These are phyloP conservation scores for Coemansia pectinata DNA, from an alignment of 192 early-diverging fungal genomes.

Conservation along the genomic window DNA sequence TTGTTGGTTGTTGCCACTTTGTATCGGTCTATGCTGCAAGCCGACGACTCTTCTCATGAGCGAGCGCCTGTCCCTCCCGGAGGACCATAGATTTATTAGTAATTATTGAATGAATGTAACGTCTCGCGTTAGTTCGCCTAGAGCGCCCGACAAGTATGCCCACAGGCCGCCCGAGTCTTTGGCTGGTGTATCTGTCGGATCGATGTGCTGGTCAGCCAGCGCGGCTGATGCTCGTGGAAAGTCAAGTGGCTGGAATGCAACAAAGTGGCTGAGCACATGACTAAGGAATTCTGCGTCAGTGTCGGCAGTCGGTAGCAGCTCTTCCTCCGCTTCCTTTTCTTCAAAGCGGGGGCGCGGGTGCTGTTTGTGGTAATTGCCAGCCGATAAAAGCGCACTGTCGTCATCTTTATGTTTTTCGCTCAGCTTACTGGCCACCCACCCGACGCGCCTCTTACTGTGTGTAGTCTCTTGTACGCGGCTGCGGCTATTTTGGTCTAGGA, in stretches of 20 bases:
- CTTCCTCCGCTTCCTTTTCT: not conserved
- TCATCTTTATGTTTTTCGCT: not conserved
- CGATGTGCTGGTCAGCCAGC: not conserved
- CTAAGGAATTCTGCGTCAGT: slow-evolving; percentile 38
- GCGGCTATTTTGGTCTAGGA: slow-evolving; percentile 12
- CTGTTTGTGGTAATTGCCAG: not conserved
- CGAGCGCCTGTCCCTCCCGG: not conserved
- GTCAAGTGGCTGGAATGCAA: slow-evolving; percentile 45
- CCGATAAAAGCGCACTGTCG: too few relatives aligned
- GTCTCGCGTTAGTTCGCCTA: slow-evolving; percentile 36
- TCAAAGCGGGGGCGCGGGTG: not conserved
- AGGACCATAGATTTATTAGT: not conserved
- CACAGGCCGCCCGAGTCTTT: slow-evolving; percentile 8
- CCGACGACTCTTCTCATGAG: slow-evolving; percentile 16
- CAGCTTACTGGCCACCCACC: not conserved
- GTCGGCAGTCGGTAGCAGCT: not conserved
- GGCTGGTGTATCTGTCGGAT: not conserved
- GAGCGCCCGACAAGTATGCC: slow-evolving; percentile 18
- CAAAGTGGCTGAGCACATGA: slow-evolving; percentile 40
- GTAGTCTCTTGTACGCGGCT: not conserved
- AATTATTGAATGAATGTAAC: slow-evolving; percentile 30
- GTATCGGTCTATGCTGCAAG: slow-evolving; percentile 46
- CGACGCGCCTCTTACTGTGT: not conserved
- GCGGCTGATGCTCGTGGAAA: slow-evolving; percentile 9
- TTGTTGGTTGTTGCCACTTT: slow-evolving; percentile 75